These are phyloP conservation scores for Apophysomyces elegans DNA, from an alignment of 371 early-diverging fungal species.

Conservation along the genomic window DNA sequence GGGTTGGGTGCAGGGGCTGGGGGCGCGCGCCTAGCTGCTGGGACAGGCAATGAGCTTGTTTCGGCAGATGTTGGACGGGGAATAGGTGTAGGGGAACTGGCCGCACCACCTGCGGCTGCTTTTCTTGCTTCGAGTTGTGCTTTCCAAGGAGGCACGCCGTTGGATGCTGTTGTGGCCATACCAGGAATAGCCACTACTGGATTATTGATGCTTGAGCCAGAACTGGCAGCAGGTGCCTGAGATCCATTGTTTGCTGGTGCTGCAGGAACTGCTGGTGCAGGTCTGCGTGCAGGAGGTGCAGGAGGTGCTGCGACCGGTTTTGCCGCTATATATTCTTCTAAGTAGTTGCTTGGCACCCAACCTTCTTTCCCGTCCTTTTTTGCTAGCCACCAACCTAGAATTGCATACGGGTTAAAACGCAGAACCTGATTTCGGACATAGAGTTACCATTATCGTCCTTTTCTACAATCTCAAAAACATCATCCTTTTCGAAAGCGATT, in stretches of 20 bases:
- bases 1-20: conserved; percentile 58
- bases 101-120: conserved; percentile 28
- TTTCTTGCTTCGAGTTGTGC: conserved; percentile 58
- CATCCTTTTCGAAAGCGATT: conserved; percentile 70
- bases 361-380: conserved; percentile 74
- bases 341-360: conserved; percentile 87
- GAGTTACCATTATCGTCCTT: conserved; percentile 72
- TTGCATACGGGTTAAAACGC: not conserved
- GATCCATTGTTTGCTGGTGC: conserved; percentile 6
- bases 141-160: conserved; percentile 57
- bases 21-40: conserved; percentile 52
- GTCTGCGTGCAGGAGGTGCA: conserved; percentile 55
- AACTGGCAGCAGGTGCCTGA: conserved; percentile 3
- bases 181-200: conserved; percentile 26
- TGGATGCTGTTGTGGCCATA: conserved; percentile 21
- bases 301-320: conserved; percentile 60
- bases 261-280: conserved; percentile 45
- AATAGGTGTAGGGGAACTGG: conserved; percentile 23
- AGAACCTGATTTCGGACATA: not conserved
- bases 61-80: conserved; percentile 28
- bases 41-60: conserved; percentile 35
- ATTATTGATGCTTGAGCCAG: conserved; percentile 5
- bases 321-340: conserved; percentile 61
- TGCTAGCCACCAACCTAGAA: conserved; percentile 81
- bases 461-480: conserved; percentile 75